phyloP scores from a whole-genome alignment of 805 yeast genomes.

The Schwanniomyces occidentalis region DNA sequence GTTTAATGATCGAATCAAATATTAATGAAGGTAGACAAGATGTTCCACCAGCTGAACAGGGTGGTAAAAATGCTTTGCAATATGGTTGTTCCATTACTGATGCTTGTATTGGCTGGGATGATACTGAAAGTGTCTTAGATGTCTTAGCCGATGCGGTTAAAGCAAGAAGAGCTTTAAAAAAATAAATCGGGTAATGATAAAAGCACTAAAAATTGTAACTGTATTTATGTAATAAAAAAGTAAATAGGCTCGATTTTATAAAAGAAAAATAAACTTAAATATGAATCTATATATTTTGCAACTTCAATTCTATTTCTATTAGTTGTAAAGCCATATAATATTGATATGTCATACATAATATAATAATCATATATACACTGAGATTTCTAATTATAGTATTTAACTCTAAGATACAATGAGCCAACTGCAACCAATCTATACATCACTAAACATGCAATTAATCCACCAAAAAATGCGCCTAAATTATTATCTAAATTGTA shows the following conservation, averaged over 20 bases:
- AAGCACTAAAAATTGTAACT: too few species aligned
- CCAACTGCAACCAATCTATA: constrained; percentile 33
- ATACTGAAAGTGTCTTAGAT: constrained; percentile 71
- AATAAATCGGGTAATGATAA: too few species aligned
- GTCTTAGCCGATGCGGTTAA: constrained; percentile 78
- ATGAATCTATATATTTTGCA: background rate
- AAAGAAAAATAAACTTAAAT: too few species aligned
- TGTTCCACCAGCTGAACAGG: constrained; percentile 65
- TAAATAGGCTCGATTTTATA: background rate
- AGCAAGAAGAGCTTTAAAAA: constrained; percentile 56
- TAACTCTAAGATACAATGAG: constrained; percentile 26
- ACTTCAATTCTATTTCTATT: background rate
- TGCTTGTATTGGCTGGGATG: constrained; percentile 92
- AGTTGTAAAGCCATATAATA: background rate
- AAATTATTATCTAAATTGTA: constrained; percentile 29
- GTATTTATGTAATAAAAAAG: too few species aligned
- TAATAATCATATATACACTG: background rate
- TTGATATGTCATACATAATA: background rate
- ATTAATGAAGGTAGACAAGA: constrained; percentile 91
- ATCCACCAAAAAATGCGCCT: constrained; percentile 32
- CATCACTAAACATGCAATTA: constrained; percentile 33
- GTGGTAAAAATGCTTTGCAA: constrained; percentile 70
- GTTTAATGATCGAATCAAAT: constrained; percentile 96
- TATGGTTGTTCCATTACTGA: constrained; percentile 98
- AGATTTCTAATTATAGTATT: constrained; percentile 16